Conservation (phyloP, 805 yeast genomes). For the Candida verbasci region DNA sequence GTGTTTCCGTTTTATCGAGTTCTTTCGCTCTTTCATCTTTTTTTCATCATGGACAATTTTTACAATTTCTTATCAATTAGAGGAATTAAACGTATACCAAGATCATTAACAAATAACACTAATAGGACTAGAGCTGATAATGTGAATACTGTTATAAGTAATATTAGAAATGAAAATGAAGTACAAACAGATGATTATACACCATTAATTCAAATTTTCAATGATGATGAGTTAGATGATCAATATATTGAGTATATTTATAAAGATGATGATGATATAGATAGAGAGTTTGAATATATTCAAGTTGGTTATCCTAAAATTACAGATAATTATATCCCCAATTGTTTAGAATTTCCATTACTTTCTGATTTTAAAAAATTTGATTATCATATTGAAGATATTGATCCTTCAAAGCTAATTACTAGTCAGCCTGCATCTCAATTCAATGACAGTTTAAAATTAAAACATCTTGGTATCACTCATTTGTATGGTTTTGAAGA, state of each 20-base stretch:
- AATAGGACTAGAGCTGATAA: slow-evolving; percentile 7
- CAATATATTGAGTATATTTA: neutral
- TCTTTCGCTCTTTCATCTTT: no score
- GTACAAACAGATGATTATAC: neutral
- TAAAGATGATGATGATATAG: neutral
- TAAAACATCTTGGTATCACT: slow-evolving; percentile 20
- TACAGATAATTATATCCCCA: neutral
- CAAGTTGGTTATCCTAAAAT: neutral
- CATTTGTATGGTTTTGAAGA: slow-evolving; percentile 17
- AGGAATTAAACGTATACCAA: slow-evolving; percentile 3
- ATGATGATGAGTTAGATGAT: neutral
- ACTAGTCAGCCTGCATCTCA: slow-evolving; percentile 30
- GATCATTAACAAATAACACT: neutral
- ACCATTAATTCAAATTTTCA: no score
- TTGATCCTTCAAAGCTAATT: slow-evolving; percentile 14
- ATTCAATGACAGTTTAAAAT: slow-evolving; percentile 28
- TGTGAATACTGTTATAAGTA: slow-evolving; percentile 2
- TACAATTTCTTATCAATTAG: slow-evolving; percentile 1
- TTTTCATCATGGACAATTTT: slow-evolving; percentile 4
- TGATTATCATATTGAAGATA: slow-evolving; percentile 3
- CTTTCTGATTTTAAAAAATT: neutral
- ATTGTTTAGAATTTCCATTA: slow-evolving; percentile 3
- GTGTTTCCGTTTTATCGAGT: no score
- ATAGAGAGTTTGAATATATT: slow-evolving; percentile 3
- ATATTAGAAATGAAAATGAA: slow-evolving; percentile 7